phyloP scores from a whole-genome alignment of 2,329 filamentous ascomycete genomes.

The Penicillium vulpinum region DNA sequence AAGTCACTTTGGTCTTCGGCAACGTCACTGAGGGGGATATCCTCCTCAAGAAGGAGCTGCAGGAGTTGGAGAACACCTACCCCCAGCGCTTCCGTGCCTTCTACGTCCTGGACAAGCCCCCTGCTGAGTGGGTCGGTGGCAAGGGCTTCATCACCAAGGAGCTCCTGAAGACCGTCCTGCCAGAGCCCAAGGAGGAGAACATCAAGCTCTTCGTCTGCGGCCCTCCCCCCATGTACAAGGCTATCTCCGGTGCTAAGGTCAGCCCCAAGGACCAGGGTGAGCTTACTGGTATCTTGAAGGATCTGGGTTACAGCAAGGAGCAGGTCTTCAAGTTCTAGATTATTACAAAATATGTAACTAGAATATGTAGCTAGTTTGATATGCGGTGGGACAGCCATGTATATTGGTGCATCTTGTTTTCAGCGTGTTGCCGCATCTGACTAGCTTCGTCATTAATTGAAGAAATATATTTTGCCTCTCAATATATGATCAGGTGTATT shows the following conservation, averaged over 20 bases:
- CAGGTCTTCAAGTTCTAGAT: slow-evolving; percentile 93
- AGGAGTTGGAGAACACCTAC: slow-evolving; percentile 89
- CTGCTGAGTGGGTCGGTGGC: slow-evolving; percentile 72
- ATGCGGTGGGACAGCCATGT: slow-evolving; percentile 9
- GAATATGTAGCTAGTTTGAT: slow-evolving; percentile 10
- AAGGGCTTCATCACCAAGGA: slow-evolving; percentile 87
- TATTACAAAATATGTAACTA: slow-evolving; percentile 18
- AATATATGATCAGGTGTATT: background rate
- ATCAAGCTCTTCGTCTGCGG: slow-evolving; percentile 97
- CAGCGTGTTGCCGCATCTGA: slow-evolving; percentile 7
- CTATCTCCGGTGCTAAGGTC: slow-evolving; percentile 84
- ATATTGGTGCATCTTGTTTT: slow-evolving; percentile 21
- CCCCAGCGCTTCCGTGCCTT: slow-evolving; percentile 94
- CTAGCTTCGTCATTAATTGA: slow-evolving; percentile 5
- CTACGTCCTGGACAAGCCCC: slow-evolving; percentile 85
- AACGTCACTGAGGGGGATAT: slow-evolving; percentile 91
- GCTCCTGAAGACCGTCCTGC: slow-evolving; percentile 88
- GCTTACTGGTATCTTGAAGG: slow-evolving; percentile 75
- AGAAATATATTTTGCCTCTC: background rate
- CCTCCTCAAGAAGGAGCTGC: slow-evolving; percentile 79
- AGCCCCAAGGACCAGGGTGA: slow-evolving; percentile 95
- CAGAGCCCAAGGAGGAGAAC: slow-evolving; percentile 86
- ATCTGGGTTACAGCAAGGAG: slow-evolving; percentile 79
- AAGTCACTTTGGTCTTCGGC: slow-evolving; percentile 92
- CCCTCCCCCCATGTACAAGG: slow-evolving; percentile 89